Evolutionary conservation across 306 rosid species (phyloP).

Genomic region (Cucumis melo): DNA sequence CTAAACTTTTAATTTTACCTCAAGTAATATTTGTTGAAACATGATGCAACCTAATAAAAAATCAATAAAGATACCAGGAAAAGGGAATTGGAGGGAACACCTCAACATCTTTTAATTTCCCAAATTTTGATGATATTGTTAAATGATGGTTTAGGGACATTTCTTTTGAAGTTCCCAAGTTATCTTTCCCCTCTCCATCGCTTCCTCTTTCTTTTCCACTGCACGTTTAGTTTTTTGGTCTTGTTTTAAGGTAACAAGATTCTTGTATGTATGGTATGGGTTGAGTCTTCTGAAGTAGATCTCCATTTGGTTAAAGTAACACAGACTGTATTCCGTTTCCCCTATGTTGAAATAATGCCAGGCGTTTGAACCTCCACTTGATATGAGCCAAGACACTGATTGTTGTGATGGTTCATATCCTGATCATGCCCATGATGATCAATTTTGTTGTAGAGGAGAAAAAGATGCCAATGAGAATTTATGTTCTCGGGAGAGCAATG

Average conservation of each 20-base stretch:
- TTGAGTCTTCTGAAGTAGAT: slow-evolving; percentile 3
- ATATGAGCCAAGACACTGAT: slow-evolving; percentile 61
- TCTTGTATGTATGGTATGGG: background rate
- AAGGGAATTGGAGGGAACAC: no score
- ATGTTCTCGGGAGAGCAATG: slow-evolving; percentile 25
- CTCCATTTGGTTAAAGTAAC: slow-evolving; percentile 9
- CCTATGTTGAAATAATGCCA: slow-evolving; percentile 12
- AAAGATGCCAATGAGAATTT: slow-evolving; percentile 20
- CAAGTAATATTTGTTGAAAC: no score
- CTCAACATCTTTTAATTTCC: no score
- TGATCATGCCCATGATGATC: slow-evolving; percentile 21
- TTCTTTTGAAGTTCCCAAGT: no score
- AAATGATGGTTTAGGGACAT: no score
- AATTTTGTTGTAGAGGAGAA: slow-evolving; percentile 29
- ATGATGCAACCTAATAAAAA: no score
- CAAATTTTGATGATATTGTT: no score
- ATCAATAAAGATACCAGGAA: no score
- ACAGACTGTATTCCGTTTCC: slow-evolving; percentile 1
- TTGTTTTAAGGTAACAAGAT: background rate
- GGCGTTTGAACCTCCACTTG: slow-evolving; percentile 96
- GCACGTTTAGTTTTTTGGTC: background rate
- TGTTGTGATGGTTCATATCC: slow-evolving; percentile 26
- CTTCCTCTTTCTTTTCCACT: background rate
- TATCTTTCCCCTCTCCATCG: no score
- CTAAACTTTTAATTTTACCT: no score